These are phyloP conservation scores for Sphaerulina musiva DNA, from an alignment of 2,329 filamentous ascomycete species.

Conservation along the genomic window DNA sequence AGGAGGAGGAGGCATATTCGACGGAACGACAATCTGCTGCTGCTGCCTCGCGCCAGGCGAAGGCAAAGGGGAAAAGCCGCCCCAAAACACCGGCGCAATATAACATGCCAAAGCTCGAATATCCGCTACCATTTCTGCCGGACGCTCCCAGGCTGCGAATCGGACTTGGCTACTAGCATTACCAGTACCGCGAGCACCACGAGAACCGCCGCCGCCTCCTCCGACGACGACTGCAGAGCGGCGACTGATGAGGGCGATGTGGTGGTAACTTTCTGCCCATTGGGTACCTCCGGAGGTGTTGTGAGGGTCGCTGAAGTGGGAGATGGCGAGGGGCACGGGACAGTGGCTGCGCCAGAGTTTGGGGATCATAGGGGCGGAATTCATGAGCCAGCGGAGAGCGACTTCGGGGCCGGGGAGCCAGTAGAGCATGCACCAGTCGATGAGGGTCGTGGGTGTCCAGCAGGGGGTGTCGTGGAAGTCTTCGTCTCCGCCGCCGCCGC, in stretches of 20 bases:
- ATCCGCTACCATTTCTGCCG: slow-evolving; percentile 37
- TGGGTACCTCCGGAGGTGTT: slow-evolving; percentile 26
- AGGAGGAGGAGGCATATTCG: not conserved
- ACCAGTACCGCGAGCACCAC: slow-evolving; percentile 7
- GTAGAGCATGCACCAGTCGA: slow-evolving; percentile 55
- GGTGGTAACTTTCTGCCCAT: slow-evolving; percentile 37
- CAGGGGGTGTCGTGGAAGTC: slow-evolving; percentile 2
- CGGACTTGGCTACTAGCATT: no score
- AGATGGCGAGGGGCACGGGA: slow-evolving; percentile 37
- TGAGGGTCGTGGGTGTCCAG: slow-evolving; percentile 46
- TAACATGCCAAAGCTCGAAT: slow-evolving; percentile 35
- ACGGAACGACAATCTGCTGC: not conserved
- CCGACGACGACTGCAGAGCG: no score
- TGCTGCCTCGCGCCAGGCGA: not conserved
- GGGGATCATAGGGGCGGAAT: slow-evolving; percentile 25
- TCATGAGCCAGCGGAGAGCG: slow-evolving; percentile 47
- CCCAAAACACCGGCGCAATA: slow-evolving; percentile 9
- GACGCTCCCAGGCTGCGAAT: slow-evolving; percentile 38
- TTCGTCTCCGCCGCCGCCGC: not conserved
- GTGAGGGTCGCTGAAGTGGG: slow-evolving; percentile 28
- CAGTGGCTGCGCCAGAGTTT: slow-evolving; percentile 29
- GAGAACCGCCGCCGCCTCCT: slow-evolving; percentile 3
- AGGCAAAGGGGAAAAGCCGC: not conserved
- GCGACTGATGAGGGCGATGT: slow-evolving; percentile 35
- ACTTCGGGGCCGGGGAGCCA: slow-evolving; percentile 63